Conservation (phyloP, 345 rosid species). For the Aurinia saxatilis region DNA sequence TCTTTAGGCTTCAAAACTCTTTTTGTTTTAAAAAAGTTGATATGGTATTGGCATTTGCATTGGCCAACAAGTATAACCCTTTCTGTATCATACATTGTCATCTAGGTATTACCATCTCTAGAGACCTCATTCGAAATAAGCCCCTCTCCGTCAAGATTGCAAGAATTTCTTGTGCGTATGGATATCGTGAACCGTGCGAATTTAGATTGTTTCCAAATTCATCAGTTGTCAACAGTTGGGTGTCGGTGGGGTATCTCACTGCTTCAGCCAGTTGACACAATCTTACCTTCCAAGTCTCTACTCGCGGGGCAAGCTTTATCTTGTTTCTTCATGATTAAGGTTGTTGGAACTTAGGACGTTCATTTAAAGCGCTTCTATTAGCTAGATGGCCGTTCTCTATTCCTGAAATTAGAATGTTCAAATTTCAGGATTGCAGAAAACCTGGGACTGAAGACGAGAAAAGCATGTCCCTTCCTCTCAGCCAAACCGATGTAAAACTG, state of each 20-base stretch:
- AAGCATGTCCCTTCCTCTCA: conserved; percentile 25
- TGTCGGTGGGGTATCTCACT: conserved; percentile 72
- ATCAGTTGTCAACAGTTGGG: conserved; percentile 77
- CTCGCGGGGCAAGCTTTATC: conserved; percentile 80
- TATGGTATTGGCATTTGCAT: background rate
- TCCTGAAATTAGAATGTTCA: conserved; percentile 8
- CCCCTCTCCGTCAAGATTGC: conserved; percentile 74
- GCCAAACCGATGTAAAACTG: conserved; percentile 48
- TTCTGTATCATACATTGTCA: background rate
- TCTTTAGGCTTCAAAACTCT: background rate
- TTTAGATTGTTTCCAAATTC: conserved; percentile 63
- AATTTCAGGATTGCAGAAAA: conserved; percentile 29
- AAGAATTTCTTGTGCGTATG: conserved; percentile 79
- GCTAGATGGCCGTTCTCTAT: background rate
- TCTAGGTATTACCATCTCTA: conserved; percentile 75
- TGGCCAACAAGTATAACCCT: conserved; percentile 11
- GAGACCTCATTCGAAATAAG: conserved; percentile 69
- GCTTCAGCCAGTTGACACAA: conserved; percentile 60
- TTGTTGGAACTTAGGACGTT: conserved; percentile 12
- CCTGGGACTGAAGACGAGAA: conserved; percentile 42
- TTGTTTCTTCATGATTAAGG: conserved; percentile 83
- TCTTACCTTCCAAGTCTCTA: conserved; percentile 54
- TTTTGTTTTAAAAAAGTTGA: background rate
- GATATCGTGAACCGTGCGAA: conserved; percentile 71
- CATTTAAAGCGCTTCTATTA: background rate